These are phyloP conservation scores for Xerophyta viscosa DNA, from an alignment of 106 monocot genomes.

Conservation along the genomic window DNA sequence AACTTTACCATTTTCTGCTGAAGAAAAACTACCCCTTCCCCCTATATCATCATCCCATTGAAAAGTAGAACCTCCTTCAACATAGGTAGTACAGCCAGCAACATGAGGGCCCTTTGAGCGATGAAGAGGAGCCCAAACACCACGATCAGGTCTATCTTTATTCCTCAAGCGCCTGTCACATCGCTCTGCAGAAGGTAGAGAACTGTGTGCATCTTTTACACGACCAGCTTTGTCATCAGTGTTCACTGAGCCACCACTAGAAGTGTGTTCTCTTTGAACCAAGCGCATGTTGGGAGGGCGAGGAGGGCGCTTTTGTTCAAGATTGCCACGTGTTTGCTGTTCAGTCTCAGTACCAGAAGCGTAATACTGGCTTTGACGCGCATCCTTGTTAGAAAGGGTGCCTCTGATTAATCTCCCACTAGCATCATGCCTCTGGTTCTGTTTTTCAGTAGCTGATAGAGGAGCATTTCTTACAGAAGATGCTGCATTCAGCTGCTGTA, in stretches of 20 bases:
- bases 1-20: too few species aligned
- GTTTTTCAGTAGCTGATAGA: conserved; percentile 32
- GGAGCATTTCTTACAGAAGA: conserved; percentile 30
- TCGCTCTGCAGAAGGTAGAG: conserved; percentile 27
- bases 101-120: conserved; percentile 47
- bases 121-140: conserved; percentile 66
- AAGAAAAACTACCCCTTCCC: too few species aligned
- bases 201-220: conserved; percentile 21
- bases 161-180: conserved; percentile 51
- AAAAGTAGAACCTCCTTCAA: conserved; percentile 7
- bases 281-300: conserved; percentile 34
- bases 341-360: conserved; percentile 14
- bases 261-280: conserved; percentile 29
- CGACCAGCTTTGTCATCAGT: conserved; percentile 41
- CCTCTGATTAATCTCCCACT: conserved; percentile 69
- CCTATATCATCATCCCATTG: too few species aligned
- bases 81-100: conserved; percentile 16
- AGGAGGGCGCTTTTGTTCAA: conserved; percentile 66
- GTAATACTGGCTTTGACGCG: conserved; percentile 15
- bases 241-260: conserved; percentile 4
- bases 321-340: conserved; percentile 19
- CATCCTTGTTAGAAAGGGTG: conserved; percentile 70
- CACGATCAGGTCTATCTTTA: conserved; percentile 80
- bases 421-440: conserved; percentile 33
- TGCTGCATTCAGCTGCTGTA: conserved; percentile 18